Evolutionary conservation across 148 eudicot genomes (phyloP), one percentile per base, ranked within the genome.

Genomic region (Cornus suecica): DNA sequence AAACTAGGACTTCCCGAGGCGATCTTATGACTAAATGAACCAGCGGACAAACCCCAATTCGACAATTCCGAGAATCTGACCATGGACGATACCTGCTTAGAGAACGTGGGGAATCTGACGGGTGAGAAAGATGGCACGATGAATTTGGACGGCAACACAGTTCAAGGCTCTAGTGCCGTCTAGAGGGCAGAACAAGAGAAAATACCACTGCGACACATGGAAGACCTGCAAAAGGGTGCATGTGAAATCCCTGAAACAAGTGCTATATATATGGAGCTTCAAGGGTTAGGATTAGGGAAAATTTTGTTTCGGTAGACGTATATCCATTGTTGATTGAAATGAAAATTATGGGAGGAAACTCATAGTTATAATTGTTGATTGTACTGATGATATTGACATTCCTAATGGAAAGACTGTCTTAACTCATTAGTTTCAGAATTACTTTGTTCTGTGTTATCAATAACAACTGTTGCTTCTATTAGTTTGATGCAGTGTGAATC

Each of bases 21-120:
- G 54, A 88, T 93, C 88, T 86, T 91, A 91, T 93, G 96, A 91
- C 89, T 87, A 68, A 73, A 82, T 72, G 84, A 71, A 79, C 72
- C 66, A 23, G 4, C 72, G 2, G 71, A 60, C 20, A 22, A 45
- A 65, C 62, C 62, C 26, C 2, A 34, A 27, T 28, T 65, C 45
- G 77, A 65, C 77, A 2, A n/a, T n/a, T n/a, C n/a, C n/a, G n/a
- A n/a, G n/a, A n/a, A n/a, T n/a, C n/a, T n/a, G n/a, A n/a, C n/a
- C n/a, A n/a, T n/a, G n/a, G n/a, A n/a, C n/a, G n/a, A n/a, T n/a
- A n/a, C n/a, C n/a, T n/a, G n/a, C n/a, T n/a, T n/a, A n/a, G n/a
- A n/a, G n/a, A n/a, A 27, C 2, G 60, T 41, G 26, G 18, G 48
- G 58, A 28, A 64, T 26, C 32, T 7, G 27, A 20, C 51, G 15